phyloP scores from a whole-genome alignment of 768 basidiomycete species.

The Lactarius evosmus region DNA sequence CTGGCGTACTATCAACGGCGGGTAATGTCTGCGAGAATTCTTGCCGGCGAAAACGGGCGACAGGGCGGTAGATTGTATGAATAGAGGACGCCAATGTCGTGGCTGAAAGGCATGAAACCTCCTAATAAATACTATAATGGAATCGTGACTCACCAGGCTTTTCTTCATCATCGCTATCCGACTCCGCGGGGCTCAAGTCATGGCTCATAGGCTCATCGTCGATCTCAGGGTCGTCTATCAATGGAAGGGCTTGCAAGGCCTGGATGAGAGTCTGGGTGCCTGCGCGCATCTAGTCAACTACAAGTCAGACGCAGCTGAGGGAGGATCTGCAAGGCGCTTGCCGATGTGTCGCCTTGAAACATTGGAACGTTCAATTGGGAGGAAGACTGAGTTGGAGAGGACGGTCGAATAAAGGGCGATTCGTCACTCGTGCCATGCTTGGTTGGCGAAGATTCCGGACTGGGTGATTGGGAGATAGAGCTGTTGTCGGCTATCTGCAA shows the following conservation, averaged over 20 bases:
- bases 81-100: conserved; percentile 73
- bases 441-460: conserved; percentile 12
- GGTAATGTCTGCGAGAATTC: conserved; percentile 29
- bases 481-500: neutral
- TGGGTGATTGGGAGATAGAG: conserved; percentile 14
- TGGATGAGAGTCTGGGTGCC: conserved; percentile 89
- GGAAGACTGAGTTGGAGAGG: conserved; percentile 53
- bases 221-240: conserved; percentile 65
- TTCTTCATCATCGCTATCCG: conserved; percentile 68
- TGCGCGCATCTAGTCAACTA: conserved; percentile 63
- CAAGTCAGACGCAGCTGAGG: conserved; percentile 13
- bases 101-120: conserved; percentile 34
- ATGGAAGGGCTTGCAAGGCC: conserved; percentile 81
- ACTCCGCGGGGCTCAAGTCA: conserved; percentile 41
- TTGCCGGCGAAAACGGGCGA: conserved; percentile 60
- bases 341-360: conserved; percentile 70
- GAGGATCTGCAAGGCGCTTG: conserved; percentile 38
- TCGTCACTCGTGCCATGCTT: conserved; percentile 41
- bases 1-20: conserved; percentile 27
- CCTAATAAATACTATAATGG: neutral
- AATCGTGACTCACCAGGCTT: conserved; percentile 32
- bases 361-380: conserved; percentile 47
- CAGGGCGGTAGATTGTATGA: conserved; percentile 80
- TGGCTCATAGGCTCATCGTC: conserved; percentile 57
- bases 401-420: conserved; percentile 70